phyloP scores from a whole-genome alignment of 345 rosid species.

The Dimocarpus longan region DNA sequence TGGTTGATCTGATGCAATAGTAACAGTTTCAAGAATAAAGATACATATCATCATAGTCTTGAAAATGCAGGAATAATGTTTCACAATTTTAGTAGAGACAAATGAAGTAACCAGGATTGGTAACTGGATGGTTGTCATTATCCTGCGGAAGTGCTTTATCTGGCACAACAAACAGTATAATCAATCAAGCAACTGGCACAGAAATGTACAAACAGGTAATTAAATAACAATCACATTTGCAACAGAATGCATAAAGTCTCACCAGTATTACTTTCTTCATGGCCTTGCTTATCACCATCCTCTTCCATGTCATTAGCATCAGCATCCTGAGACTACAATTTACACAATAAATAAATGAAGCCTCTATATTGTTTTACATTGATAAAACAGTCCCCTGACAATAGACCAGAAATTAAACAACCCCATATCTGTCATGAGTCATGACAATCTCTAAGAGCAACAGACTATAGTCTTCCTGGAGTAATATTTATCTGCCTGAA shows the following conservation, averaged over 20 bases:
- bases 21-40: constrained; percentile 16
- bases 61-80: constrained; percentile 13
- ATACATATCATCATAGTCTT: not conserved
- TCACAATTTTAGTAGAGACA: constrained; percentile 13
- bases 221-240: constrained; percentile 9
- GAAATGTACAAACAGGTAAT: not conserved
- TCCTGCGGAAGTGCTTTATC: constrained; percentile 22
- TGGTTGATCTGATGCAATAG: constrained; percentile 36
- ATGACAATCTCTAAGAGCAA: constrained; percentile 1
- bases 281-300: constrained; percentile 17
- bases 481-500: not conserved
- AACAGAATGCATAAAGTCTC: constrained; percentile 20
- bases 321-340: constrained; percentile 25
- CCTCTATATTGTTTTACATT: not conserved
- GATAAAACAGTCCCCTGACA: not conserved
- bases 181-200: not conserved
- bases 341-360: constrained; percentile 10
- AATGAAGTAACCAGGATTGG: constrained; percentile 26
- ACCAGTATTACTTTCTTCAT: constrained; percentile 27
- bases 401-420: constrained; percentile 5
- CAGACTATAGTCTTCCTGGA: too few species aligned
- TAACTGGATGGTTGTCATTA: constrained; percentile 20
- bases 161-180: constrained; percentile 19
- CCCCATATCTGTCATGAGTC: not conserved
- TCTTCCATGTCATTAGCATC: constrained; percentile 24